These are phyloP conservation scores for Alloteropsis angusta DNA, from an alignment of 202 grass and related monocot genomes.

Conservation along the genomic window DNA sequence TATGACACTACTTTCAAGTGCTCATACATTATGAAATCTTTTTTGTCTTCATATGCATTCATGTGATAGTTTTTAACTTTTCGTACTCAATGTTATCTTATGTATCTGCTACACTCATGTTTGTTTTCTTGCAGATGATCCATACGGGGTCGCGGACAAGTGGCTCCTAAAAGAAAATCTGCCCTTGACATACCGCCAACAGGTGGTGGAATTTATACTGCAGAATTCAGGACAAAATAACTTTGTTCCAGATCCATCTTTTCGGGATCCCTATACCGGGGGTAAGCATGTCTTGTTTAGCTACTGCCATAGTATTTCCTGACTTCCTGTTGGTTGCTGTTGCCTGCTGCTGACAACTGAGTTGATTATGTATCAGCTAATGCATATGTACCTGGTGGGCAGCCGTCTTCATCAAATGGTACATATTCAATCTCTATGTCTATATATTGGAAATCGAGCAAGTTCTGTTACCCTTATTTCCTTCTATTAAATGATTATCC, in stretches of 20 bases:
- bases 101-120: background rate
- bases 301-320: background rate
- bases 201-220: slow-evolving; percentile 96
- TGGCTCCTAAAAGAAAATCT: slow-evolving; percentile 96
- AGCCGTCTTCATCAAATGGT: slow-evolving; percentile 68
- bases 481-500: background rate
- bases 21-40: background rate
- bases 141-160: slow-evolving; percentile 78
- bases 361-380: slow-evolving; percentile 53
- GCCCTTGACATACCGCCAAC: slow-evolving; percentile 86
- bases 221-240: slow-evolving; percentile 89
- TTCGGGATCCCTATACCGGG: slow-evolving; percentile 84
- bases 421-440: background rate
- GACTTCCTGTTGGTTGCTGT: slow-evolving; percentile 16
- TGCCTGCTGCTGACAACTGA: slow-evolving; percentile 19
- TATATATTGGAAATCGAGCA: background rate
- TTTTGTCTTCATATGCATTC: background rate
- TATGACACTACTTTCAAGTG: slow-evolving; percentile 3
- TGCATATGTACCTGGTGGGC: slow-evolving; percentile 82
- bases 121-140: slow-evolving; percentile 62
- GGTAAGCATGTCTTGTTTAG: slow-evolving; percentile 40
- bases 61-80: background rate
- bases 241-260: slow-evolving; percentile 78
- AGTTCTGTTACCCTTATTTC: background rate
- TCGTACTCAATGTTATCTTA: background rate